Evolutionary conservation across 352 stramenopile genomes (phyloP).

Genomic region (Pythium insidiosum): DNA sequence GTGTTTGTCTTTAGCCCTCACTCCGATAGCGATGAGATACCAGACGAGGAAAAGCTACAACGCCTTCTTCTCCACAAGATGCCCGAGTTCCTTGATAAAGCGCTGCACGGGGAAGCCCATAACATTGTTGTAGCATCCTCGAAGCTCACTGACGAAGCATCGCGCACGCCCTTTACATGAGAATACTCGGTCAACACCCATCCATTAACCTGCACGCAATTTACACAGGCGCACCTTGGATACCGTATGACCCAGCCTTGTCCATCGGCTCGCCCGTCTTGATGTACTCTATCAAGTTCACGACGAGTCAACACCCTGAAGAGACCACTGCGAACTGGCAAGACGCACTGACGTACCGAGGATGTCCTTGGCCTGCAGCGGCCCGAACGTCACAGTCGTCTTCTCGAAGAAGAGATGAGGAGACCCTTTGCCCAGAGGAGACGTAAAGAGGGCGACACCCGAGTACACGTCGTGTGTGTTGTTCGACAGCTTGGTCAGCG

Average conservation of each 20-base stretch:
- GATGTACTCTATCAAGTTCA: slow-evolving; percentile 60
- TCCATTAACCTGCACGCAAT: neutral
- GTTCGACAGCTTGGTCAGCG: slow-evolving; percentile 66
- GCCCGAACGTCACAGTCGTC: slow-evolving; percentile 49
- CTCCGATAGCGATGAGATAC: too few species aligned
- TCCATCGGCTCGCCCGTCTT: slow-evolving; percentile 88
- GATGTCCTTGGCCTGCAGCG: slow-evolving; percentile 51
- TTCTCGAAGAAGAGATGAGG: slow-evolving; percentile 70
- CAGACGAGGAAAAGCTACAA: too few species aligned
- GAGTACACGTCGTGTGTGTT: slow-evolving; percentile 82
- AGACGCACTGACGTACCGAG: too few species aligned
- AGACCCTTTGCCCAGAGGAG: slow-evolving; percentile 23
- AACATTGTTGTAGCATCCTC: slow-evolving; percentile 90
- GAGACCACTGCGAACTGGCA: too few species aligned
- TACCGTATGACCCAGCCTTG: slow-evolving; percentile 88
- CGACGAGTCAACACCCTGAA: slow-evolving; percentile 4
- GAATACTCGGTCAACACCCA: neutral
- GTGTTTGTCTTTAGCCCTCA: too few species aligned
- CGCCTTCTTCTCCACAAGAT: slow-evolving; percentile 23
- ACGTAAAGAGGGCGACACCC: slow-evolving; percentile 72
- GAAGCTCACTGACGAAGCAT: slow-evolving; percentile 70
- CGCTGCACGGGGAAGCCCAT: slow-evolving; percentile 85
- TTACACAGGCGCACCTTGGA: slow-evolving; percentile 46
- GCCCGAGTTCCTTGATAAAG: slow-evolving; percentile 55
- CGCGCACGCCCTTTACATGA: slow-evolving; percentile 31